These are phyloP conservation scores for Colletotrichum orbiculare DNA, from an alignment of 2,329 filamentous ascomycete genomes.

Conservation along the genomic window DNA sequence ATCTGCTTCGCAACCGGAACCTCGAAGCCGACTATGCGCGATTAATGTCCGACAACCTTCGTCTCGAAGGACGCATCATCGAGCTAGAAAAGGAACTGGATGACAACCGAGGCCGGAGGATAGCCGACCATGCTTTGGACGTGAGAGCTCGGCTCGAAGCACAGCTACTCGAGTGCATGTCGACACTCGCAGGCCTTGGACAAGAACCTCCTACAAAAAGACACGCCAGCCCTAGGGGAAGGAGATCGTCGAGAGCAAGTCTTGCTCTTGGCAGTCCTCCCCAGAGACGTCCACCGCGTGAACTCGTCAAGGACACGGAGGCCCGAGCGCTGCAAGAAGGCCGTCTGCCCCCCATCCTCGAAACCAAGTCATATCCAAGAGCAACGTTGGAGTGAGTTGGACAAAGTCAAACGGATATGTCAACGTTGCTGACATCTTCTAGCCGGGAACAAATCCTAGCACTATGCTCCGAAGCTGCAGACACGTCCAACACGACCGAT, in stretches of 20 bases:
- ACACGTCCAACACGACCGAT: constrained; percentile 52
- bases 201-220: constrained; percentile 66
- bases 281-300: constrained; percentile 63
- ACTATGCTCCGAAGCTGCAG: constrained; percentile 60
- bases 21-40: constrained; percentile 81
- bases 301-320: constrained; percentile 67
- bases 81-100: constrained; percentile 76
- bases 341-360: constrained; percentile 74
- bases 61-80: constrained; percentile 76
- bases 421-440: constrained; percentile 39
- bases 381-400: constrained; percentile 73
- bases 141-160: constrained; percentile 78
- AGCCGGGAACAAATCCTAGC: constrained; percentile 73
- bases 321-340: constrained; percentile 61
- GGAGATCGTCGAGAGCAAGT: constrained; percentile 26
- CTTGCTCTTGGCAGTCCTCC: constrained; percentile 58
- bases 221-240: constrained; percentile 43
- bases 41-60: constrained; percentile 82
- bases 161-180: constrained; percentile 77
- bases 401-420: neutral
- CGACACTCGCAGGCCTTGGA: constrained; percentile 74
- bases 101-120: constrained; percentile 66
- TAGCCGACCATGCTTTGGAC: constrained; percentile 74
- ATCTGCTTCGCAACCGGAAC: constrained; percentile 80
- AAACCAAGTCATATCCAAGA: constrained; percentile 75